phyloP scores from a whole-genome alignment of 345 rosid genomes.

The Acer yangbiense region DNA sequence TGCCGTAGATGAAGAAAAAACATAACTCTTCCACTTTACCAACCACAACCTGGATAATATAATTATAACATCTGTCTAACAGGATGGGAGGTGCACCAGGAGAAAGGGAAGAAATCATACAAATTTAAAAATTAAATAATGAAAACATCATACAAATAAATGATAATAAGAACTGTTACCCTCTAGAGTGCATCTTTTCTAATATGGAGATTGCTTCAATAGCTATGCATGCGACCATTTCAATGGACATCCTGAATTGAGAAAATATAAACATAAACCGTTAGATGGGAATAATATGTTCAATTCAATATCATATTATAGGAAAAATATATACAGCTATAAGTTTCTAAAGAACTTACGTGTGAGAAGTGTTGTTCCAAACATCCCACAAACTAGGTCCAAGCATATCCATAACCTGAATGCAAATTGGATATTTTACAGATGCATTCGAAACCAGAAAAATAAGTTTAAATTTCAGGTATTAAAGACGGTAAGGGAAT shows the following conservation, averaged over 20 bases:
- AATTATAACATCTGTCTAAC: neutral
- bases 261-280: slow-evolving; percentile 10
- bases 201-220: slow-evolving; percentile 87
- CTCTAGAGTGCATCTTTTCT: slow-evolving; percentile 87
- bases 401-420: slow-evolving; percentile 90
- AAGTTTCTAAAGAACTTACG: slow-evolving; percentile 40
- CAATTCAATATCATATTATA: neutral
- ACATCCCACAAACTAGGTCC: slow-evolving; percentile 92
- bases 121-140: neutral
- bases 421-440: neutral
- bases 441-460: neutral
- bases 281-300: neutral
- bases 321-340: slow-evolving; percentile 5
- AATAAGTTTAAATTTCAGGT: neutral
- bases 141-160: neutral
- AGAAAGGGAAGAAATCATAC: neutral
- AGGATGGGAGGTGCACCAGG: neutral
- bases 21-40: neutral
- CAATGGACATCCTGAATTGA: slow-evolving; percentile 68
- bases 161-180: slow-evolving; percentile 46
- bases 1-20: neutral
- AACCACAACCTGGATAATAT: neutral
- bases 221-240: slow-evolving; percentile 92
- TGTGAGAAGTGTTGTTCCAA: slow-evolving; percentile 69
- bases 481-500: neutral